Evolutionary conservation across 805 yeast species (phyloP), one percentile per base, ranked within the genome.

Genomic region (Dipodascus geniculatus): DNA sequence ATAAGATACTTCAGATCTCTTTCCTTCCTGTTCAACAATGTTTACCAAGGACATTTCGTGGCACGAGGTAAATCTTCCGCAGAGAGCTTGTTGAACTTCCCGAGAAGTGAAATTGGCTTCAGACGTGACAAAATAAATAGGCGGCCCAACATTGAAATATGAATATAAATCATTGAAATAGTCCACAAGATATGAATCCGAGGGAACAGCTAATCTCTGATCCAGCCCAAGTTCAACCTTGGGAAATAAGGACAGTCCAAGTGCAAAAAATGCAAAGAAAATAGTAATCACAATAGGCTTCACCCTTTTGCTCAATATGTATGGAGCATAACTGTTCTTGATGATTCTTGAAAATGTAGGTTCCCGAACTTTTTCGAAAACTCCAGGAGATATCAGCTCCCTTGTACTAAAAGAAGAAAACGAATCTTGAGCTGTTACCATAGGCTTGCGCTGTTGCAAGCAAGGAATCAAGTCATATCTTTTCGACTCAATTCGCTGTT

Each of bases 51-150:
- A 91, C 60, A 72, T 80, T 59, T 84, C 81, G 48, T 86, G 77
- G 66, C 99, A 91, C 0, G 88, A 77, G 0, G 96, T 79, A 64
- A 88, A 93, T 55, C 88, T 78, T 0, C 97, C 96, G 68, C 99
- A 91, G 0, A 93, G 61, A 54, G 79, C 73, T 60, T 83, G 84
- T 65, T 91, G 99, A 49, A 75, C 76, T 1, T 59, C 68, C 49
- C 86, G 70, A 14, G 67, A 54, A 0, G 91, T 86, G 3, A 85
- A 74, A 61, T 87, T 83, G 50, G 80, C 63, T 52, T 79, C 81
- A 48, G 79, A 77, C n/a, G 87, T 80, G 22, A 93, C 88, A 67
- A 89, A 85, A 63, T 85, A 93, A 0, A 87, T 76, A 0, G 99
- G 99, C 0, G 99, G 96, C 0, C 98, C 99, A 4, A 85, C 85